Conservation (phyloP, 1,139 yeast species). For the Scheffersomyces lignicola region DNA sequence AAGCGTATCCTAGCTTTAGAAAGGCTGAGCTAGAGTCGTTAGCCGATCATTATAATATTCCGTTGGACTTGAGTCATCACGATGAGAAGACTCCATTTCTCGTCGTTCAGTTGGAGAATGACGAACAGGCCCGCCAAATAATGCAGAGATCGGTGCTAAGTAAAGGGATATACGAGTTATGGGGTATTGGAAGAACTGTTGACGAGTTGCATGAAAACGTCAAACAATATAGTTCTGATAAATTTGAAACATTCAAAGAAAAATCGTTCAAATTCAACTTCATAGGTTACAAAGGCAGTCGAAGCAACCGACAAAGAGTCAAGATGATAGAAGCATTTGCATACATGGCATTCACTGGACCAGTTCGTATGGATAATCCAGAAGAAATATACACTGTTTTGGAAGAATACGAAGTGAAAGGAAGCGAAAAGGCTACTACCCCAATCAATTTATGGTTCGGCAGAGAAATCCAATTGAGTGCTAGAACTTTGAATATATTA, state of each 20-base stretch:
- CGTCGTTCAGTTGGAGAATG: conserved; percentile 60
- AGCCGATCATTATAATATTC: conserved; percentile 60
- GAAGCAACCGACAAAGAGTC: conserved; percentile 54
- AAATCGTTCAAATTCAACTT: conserved; percentile 79
- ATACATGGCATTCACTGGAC: conserved; percentile 74
- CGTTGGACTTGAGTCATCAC: conserved; percentile 62
- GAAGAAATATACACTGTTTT: conserved; percentile 70
- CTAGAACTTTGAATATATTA: conserved; percentile 59
- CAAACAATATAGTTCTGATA: conserved; percentile 26
- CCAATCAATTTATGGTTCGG: conserved; percentile 75
- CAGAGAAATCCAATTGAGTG: conserved; percentile 64
- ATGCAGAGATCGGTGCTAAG: conserved; percentile 68
- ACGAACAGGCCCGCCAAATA: conserved; percentile 65
- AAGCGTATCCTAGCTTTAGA: conserved; percentile 77
- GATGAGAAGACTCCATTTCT: conserved; percentile 68
- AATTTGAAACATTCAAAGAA: conserved; percentile 35
- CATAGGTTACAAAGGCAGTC: conserved; percentile 70
- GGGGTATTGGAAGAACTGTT: conserved; percentile 67
- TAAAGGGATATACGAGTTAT: conserved; percentile 78
- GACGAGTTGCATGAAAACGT: conserved; percentile 61
- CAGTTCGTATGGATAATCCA: conserved; percentile 75
- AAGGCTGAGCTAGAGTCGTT: conserved; percentile 81
- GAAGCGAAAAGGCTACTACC: conserved; percentile 48
- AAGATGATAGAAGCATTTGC: conserved; percentile 69
- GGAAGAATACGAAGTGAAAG: conserved; percentile 64